phyloP scores from a whole-genome alignment of 1,284 basidiomycete species.

The Trametes sp. region DNA sequence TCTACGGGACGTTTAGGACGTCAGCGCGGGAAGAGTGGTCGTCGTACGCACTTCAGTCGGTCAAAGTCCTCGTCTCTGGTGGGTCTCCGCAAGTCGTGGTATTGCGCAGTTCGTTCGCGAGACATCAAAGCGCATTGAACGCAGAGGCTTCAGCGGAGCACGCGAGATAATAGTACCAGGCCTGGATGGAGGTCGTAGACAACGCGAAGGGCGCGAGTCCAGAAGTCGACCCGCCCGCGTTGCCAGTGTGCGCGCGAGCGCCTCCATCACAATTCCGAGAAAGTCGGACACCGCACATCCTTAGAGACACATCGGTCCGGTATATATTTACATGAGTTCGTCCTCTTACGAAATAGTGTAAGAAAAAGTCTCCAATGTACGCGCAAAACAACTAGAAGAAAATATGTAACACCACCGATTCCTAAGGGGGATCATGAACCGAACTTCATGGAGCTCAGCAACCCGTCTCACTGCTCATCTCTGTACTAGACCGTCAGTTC shows the following conservation, averaged over 20 bases:
- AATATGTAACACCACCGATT: too few species aligned
- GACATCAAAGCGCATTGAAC: conserved; percentile 24
- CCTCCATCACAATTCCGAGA: conserved; percentile 3
- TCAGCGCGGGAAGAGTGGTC: not conserved
- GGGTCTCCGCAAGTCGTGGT: conserved; percentile 31
- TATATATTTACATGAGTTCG: not conserved
- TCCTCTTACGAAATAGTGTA: too few species aligned
- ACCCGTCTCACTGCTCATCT: conserved; percentile 14
- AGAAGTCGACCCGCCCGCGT: not conserved
- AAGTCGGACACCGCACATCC: not conserved
- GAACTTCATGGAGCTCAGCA: too few species aligned
- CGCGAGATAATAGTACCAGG: not conserved
- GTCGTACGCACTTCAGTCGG: conserved; percentile 40
- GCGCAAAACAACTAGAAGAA: too few species aligned
- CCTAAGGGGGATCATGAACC: too few species aligned
- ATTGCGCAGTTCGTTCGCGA: conserved; percentile 26
- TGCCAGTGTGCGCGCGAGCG: too few species aligned
- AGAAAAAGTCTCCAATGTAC: too few species aligned
- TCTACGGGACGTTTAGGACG: conserved; percentile 44
- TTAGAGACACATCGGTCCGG: not conserved
- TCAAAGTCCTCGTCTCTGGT: conserved; percentile 40
- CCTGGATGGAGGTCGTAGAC: not conserved
- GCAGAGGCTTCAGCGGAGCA: not conserved
- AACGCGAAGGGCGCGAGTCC: not conserved
- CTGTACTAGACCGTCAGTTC: not conserved